A percentile compares a stretch with the other conserved stretches of the same genome.
Conservation (phyloP, 2,329 filamentous ascomycete species). For the Monosporascus sp. region DNA sequence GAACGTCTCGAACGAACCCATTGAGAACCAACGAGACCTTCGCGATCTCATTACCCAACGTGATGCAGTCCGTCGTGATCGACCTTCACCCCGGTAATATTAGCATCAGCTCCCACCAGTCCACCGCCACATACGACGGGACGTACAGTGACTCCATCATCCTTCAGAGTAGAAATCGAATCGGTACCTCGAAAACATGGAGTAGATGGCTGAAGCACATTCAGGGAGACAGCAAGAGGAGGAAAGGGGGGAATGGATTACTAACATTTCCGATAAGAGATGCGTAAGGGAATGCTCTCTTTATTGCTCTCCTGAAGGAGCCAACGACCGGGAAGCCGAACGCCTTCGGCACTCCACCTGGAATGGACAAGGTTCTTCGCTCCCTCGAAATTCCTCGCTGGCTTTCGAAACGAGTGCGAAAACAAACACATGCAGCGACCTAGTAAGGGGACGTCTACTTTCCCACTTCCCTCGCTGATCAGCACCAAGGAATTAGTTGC, state of each 20-base stretch:
- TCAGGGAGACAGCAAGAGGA: neutral
- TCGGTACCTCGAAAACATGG: neutral
- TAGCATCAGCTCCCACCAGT: constrained; percentile 20
- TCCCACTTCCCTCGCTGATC: neutral
- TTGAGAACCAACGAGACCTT: constrained; percentile 27
- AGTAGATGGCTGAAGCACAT: neutral
- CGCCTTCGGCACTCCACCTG: neutral
- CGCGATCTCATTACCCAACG: constrained; percentile 29
- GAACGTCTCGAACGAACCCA: constrained; percentile 34
- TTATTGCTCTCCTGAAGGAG: neutral
- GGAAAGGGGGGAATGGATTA: neutral
- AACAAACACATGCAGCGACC: too few relatives aligned
- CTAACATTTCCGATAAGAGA: neutral
- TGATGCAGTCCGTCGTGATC: constrained; percentile 33
- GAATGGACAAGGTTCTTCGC: neutral
- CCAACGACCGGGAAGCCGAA: neutral
- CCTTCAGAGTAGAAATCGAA: neutral
- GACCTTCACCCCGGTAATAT: constrained; percentile 27
- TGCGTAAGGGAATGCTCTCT: neutral
- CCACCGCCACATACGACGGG: neutral
- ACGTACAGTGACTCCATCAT: neutral
- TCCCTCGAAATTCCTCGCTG: neutral
- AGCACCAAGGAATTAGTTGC: neutral
- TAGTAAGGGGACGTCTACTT: neutral
- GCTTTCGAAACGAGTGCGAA: neutral